Conservation (phyloP, 2,329 filamentous ascomycete genomes). For the Penicillium hesseltinei region DNA sequence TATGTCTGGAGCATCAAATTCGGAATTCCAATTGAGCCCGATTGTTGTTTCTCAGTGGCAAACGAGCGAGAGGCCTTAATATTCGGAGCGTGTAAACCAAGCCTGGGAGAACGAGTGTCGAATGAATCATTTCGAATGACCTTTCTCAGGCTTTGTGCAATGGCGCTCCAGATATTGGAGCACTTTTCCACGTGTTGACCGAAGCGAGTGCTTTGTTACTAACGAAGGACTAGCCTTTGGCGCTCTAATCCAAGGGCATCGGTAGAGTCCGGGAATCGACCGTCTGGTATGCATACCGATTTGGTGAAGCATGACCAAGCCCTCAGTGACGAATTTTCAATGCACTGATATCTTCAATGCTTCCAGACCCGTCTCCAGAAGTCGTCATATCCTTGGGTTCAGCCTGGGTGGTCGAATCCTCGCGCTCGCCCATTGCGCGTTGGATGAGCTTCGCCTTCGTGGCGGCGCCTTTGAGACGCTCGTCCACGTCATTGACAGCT, state of each 20-base stretch:
- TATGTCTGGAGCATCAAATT: not conserved
- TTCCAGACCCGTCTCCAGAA: slow-evolving; percentile 40
- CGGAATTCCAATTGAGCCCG: not conserved
- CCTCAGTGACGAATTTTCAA: slow-evolving; percentile 41
- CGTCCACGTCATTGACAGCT: slow-evolving; percentile 86
- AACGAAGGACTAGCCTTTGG: not conserved
- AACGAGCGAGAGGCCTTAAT: not conserved
- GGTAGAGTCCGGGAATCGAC: not conserved
- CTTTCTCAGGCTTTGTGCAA: not conserved
- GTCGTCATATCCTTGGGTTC: slow-evolving; percentile 30
- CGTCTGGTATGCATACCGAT: not conserved
- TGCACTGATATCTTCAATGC: slow-evolving; percentile 50
- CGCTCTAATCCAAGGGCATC: not conserved
- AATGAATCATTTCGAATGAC: not conserved
- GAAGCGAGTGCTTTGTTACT: not conserved
- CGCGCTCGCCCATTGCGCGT: slow-evolving; percentile 58
- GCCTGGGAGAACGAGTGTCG: not conserved
- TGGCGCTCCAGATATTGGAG: not conserved
- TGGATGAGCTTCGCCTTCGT: slow-evolving; percentile 85
- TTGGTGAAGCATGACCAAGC: not conserved
- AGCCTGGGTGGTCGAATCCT: slow-evolving; percentile 30
- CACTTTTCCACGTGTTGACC: not conserved
- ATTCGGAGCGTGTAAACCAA: not conserved
- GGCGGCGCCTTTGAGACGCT: slow-evolving; percentile 76
- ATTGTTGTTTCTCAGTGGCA: not conserved